Evolutionary conservation across 2,329 filamentous ascomycete species (phyloP).

Genomic region (Geosmithia flava): DNA sequence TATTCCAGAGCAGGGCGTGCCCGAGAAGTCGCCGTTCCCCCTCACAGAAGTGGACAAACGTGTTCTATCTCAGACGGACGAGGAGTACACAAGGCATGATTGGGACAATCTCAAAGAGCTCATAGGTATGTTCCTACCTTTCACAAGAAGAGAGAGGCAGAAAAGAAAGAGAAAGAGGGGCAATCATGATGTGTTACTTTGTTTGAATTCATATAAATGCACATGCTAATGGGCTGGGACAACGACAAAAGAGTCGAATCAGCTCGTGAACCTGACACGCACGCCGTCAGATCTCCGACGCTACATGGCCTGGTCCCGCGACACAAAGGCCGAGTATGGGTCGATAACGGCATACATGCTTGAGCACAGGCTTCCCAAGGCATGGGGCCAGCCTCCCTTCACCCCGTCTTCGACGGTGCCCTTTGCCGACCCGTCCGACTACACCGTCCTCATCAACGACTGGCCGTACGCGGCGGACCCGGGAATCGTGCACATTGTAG

Average conservation of each 20-base stretch:
- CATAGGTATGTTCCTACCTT: constrained; percentile 35
- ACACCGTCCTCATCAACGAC: constrained; percentile 71
- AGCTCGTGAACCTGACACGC: constrained; percentile 50
- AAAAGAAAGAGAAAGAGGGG: not conserved
- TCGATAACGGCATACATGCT: constrained; percentile 72
- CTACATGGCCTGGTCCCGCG: constrained; percentile 67
- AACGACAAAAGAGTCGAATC: constrained; percentile 31
- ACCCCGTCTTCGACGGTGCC: constrained; percentile 34
- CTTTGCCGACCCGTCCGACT: constrained; percentile 43
- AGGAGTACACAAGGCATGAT: constrained; percentile 54
- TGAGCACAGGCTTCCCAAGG: constrained; percentile 50
- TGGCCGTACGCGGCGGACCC: constrained; percentile 76
- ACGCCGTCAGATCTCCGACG: constrained; percentile 67
- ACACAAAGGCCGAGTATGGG: constrained; percentile 61
- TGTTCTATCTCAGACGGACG: constrained; percentile 52
- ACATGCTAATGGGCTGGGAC: not conserved
- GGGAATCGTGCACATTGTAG: constrained; percentile 67
- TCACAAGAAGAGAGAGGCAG: no score
- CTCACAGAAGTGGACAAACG: constrained; percentile 45
- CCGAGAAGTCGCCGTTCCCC: constrained; percentile 38
- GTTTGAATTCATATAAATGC: not conserved
- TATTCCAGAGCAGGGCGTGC: constrained; percentile 3
- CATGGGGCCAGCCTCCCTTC: constrained; percentile 54
- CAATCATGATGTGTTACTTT: not conserved
- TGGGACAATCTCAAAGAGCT: constrained; percentile 65